phyloP scores from a whole-genome alignment of 2,329 filamentous ascomycete species.

The Epicoccum nigrum region DNA sequence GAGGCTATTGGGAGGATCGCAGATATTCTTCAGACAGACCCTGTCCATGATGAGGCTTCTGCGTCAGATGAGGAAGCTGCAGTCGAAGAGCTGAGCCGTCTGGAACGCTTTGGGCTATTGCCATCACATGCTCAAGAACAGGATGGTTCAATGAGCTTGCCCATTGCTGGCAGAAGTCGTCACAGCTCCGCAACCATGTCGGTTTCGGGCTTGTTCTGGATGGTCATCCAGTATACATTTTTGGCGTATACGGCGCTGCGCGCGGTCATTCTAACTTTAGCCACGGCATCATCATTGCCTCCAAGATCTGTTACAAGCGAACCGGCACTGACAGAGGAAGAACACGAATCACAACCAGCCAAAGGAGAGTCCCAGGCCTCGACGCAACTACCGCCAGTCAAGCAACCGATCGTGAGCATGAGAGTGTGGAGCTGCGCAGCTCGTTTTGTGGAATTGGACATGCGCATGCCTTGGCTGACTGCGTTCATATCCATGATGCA shows the following conservation, averaged over 20 bases:
- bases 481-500: slow-evolving; percentile 78
- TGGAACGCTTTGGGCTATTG: slow-evolving; percentile 65
- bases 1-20: slow-evolving; percentile 78
- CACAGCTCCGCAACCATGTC: slow-evolving; percentile 26
- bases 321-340: slow-evolving; percentile 37
- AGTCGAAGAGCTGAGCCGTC: slow-evolving; percentile 48
- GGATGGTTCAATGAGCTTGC: slow-evolving; percentile 23
- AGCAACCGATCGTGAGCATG: slow-evolving; percentile 76
- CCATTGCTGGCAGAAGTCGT: slow-evolving; percentile 23
- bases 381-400: slow-evolving; percentile 44
- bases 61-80: slow-evolving; percentile 36
- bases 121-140: slow-evolving; percentile 43
- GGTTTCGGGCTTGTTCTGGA: slow-evolving; percentile 57
- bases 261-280: slow-evolving; percentile 67
- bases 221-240: slow-evolving; percentile 58
- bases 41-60: slow-evolving; percentile 34
- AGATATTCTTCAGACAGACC: slow-evolving; percentile 51
- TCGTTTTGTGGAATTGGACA: slow-evolving; percentile 73
- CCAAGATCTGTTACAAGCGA: slow-evolving; percentile 53
- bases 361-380: slow-evolving; percentile 39
- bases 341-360: slow-evolving; percentile 38
- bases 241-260: slow-evolving; percentile 67
- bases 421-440: slow-evolving; percentile 76
- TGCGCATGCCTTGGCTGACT: slow-evolving; percentile 89
- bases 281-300: slow-evolving; percentile 71